phyloP scores from a whole-genome alignment of 2,329 filamentous ascomycete species.

The Fusarium beomiforme region DNA sequence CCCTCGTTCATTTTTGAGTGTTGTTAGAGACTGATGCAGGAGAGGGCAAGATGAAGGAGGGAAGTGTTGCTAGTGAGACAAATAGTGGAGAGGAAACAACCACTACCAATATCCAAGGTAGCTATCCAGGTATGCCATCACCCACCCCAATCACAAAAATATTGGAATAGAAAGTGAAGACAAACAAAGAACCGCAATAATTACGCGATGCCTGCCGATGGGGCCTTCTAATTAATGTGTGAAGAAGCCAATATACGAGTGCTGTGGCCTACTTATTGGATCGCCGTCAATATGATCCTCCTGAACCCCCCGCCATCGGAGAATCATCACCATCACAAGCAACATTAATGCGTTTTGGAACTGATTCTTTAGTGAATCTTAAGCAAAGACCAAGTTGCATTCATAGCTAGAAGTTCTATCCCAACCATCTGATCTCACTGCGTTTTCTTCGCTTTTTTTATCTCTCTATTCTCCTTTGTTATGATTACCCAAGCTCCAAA shows the following conservation, averaged over 20 bases:
- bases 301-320: neutral
- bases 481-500: neutral
- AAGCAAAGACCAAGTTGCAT: neutral
- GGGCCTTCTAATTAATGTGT: too few relatives aligned
- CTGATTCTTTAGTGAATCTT: neutral
- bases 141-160: too few relatives aligned
- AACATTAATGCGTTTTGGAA: neutral
- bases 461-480: neutral
- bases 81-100: constrained; percentile 1
- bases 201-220: too few relatives aligned
- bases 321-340: neutral
- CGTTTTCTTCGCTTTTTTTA: neutral
- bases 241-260: neutral
- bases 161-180: too few relatives aligned
- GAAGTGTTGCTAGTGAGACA: neutral
- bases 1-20: neutral
- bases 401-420: neutral
- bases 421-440: neutral
- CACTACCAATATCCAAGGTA: neutral
- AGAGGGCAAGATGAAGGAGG: neutral
- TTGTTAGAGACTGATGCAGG: neutral
- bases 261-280: neutral
- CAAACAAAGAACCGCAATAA: too few relatives aligned
- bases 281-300: constrained; percentile 10
- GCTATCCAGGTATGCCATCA: neutral